A percentile compares a stretch with the other conserved stretches of the same genome.
Evolutionary conservation across 805 yeast species (phyloP).

Genomic region (Yamadazyma insecticola): DNA sequence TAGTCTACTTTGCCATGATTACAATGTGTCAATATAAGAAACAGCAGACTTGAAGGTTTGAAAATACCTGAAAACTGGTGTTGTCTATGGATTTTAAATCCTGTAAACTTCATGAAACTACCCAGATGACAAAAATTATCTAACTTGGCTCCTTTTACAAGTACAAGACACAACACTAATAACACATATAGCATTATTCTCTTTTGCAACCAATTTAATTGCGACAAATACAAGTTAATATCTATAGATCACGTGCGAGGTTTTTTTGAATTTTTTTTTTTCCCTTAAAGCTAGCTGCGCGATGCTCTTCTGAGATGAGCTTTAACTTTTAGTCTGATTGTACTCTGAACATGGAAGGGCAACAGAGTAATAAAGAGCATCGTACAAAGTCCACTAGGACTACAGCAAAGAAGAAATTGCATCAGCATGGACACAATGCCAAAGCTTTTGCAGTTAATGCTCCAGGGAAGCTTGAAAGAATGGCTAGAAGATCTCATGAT

Average conservation of each 20-base stretch:
- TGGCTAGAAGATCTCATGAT: slow-evolving; percentile 83
- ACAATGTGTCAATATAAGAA: slow-evolving; percentile 48
- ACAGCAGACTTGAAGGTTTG: slow-evolving; percentile 35
- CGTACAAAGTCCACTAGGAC: slow-evolving; percentile 47
- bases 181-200: no score
- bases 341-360: slow-evolving; percentile 15
- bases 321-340: no score
- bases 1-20: slow-evolving; percentile 43
- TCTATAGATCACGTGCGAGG: no score
- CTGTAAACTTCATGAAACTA: slow-evolving; percentile 40
- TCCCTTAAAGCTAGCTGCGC: not conserved
- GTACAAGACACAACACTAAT: no score
- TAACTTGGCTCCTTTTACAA: not conserved
- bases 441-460: slow-evolving; percentile 44
- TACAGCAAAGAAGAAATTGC: slow-evolving; percentile 81
- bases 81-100: slow-evolving; percentile 51
- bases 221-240: no score
- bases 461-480: slow-evolving; percentile 81
- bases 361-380: slow-evolving; percentile 79
- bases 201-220: slow-evolving; percentile 4
- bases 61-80: slow-evolving; percentile 31
- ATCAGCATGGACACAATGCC: slow-evolving; percentile 65
- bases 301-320: not conserved
- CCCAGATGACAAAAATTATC: slow-evolving; percentile 6
- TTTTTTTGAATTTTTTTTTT: no score